phyloP scores from a whole-genome alignment of 495 filamentous ascomycete genomes.

The Lasiosphaeris hirsuta region DNA sequence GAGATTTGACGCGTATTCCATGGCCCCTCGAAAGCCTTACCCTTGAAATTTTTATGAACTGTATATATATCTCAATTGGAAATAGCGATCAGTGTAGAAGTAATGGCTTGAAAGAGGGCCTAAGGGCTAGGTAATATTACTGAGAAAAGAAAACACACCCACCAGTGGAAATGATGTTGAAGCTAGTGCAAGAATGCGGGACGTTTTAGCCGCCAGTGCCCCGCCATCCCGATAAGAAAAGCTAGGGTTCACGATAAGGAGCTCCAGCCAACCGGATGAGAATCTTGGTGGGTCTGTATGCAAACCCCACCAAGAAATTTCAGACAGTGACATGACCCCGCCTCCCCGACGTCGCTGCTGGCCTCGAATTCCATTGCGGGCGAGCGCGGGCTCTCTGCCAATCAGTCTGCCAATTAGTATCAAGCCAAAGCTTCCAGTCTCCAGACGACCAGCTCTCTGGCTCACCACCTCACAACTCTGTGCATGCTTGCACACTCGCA shows the following conservation, averaged over 20 bases:
- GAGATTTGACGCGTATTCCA: too few species aligned
- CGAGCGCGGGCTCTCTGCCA: conserved; percentile 8
- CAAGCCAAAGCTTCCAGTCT: not conserved
- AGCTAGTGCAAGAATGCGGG: not conserved
- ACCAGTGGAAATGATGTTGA: not conserved
- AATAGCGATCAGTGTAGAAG: too few species aligned
- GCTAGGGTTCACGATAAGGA: not conserved
- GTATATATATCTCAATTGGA: too few species aligned
- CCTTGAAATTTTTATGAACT: too few species aligned
- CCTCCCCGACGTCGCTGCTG: conserved; percentile 12
- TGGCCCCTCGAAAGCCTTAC: too few species aligned
- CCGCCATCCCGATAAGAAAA: not conserved
- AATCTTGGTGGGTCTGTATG: not conserved
- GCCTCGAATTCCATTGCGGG: not conserved
- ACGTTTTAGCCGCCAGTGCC: not conserved
- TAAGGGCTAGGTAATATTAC: too few species aligned
- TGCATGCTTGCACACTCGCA: not conserved
- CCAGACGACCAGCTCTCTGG: too few species aligned
- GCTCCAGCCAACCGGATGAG: not conserved
- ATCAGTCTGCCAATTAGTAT: not conserved
- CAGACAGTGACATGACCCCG: conserved; percentile 6
- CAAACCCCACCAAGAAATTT: conserved; percentile 14
- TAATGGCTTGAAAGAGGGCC: too few species aligned
- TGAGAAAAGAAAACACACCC: not conserved
- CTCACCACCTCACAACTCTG: not conserved